Evolutionary conservation across 202 grass and related monocot species (phyloP).

Genomic region (Brachypodium distachyon): DNA sequence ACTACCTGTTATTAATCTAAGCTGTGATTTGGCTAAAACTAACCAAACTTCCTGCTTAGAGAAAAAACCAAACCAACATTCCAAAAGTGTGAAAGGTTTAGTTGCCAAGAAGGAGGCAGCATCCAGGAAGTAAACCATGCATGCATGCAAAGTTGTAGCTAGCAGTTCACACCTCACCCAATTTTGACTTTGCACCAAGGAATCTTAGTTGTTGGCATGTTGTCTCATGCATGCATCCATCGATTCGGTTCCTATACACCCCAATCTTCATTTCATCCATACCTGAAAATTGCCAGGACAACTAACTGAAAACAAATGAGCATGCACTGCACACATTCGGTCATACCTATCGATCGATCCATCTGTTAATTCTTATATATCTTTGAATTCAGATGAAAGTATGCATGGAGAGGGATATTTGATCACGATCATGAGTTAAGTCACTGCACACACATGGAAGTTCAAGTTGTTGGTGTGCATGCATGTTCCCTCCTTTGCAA

Average conservation of each 20-base stretch:
- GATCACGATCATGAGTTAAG: background rate
- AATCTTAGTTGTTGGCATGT: constrained; percentile 21
- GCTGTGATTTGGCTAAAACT: background rate
- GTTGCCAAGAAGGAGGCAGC: background rate
- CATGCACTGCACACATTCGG: background rate
- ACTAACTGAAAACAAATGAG: background rate
- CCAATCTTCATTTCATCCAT: background rate
- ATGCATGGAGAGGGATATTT: background rate
- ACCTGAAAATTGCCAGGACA: constrained; percentile 28
- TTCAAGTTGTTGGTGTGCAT: background rate
- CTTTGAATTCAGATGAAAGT: background rate
- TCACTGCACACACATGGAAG: constrained; percentile 24
- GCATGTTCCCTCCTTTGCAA: background rate
- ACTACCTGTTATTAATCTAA: background rate
- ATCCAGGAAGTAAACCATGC: background rate
- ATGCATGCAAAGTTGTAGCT: background rate
- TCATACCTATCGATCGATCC: background rate
- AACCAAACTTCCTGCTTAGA: too few species aligned
- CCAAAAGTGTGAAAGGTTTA: background rate
- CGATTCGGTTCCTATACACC: background rate
- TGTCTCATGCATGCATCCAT: constrained; percentile 12
- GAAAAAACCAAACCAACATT: too few species aligned
- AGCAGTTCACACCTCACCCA: background rate
- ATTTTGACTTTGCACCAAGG: constrained; percentile 32
- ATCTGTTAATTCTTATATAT: constrained; percentile 4